phyloP scores from a whole-genome alignment of 2,329 filamentous ascomycete genomes.

The Aureobasidium uvarum region DNA sequence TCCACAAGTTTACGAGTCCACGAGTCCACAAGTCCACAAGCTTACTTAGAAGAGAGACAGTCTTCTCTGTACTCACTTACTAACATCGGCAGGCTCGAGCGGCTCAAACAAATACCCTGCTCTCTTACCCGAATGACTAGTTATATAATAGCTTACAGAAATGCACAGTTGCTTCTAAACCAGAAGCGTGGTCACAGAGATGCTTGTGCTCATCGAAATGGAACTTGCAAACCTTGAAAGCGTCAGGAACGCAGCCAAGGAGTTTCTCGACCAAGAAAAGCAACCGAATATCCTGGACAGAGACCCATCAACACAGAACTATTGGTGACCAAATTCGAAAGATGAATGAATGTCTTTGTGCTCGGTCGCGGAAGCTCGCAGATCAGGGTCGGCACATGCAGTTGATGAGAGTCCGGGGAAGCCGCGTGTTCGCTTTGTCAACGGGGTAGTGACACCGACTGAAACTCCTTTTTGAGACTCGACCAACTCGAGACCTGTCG shows the following conservation, averaged over 20 bases:
- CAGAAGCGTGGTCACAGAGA: too few species aligned
- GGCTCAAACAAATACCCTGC: too few species aligned
- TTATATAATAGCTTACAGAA: too few species aligned
- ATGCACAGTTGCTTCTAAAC: too few species aligned
- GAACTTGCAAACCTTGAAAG: slow-evolving; percentile 33
- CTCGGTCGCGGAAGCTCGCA: not conserved
- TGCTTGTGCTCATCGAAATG: slow-evolving; percentile 50
- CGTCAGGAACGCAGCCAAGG: slow-evolving; percentile 39
- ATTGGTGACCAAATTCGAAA: slow-evolving; percentile 12
- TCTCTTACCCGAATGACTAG: too few species aligned
- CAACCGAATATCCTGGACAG: slow-evolving; percentile 42
- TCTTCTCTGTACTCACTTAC: too few species aligned
- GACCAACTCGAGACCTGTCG: not conserved
- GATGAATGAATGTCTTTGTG: not conserved
- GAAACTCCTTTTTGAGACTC: slow-evolving; percentile 4
- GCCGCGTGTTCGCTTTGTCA: slow-evolving; percentile 23
- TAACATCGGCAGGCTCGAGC: too few species aligned
- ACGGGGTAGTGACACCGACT: not conserved
- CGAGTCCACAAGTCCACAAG: too few species aligned
- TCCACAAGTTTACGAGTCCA: too few species aligned
- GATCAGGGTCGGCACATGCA: slow-evolving; percentile 18
- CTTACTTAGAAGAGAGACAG: too few species aligned
- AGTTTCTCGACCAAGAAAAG: slow-evolving; percentile 38
- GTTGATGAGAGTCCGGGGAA: slow-evolving; percentile 8
- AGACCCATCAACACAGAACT: too few species aligned